These are phyloP conservation scores for Lactarius hengduanensis DNA, from an alignment of 768 basidiomycete species.

Conservation along the genomic window DNA sequence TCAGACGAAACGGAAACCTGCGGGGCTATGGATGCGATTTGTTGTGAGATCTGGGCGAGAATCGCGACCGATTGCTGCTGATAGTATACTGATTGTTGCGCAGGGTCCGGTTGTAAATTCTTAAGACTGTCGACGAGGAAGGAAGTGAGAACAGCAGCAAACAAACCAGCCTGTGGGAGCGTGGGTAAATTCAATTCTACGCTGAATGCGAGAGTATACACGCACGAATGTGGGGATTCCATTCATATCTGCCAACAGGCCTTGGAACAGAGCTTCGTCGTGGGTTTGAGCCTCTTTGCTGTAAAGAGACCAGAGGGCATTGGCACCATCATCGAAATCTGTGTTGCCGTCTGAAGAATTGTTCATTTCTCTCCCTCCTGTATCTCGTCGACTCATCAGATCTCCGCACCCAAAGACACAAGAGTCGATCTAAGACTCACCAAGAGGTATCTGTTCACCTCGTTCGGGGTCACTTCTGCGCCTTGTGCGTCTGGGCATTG, in stretches of 20 bases:
- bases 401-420: neutral
- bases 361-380: neutral
- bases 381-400: neutral
- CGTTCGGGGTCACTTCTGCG: no score
- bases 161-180: constrained; percentile 8
- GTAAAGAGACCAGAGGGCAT: constrained; percentile 7
- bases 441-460: no score
- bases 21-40: neutral
- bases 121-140: neutral
- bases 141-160: constrained; percentile 6
- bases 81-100: neutral
- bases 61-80: neutral
- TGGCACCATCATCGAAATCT: constrained; percentile 13
- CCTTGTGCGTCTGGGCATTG: no score
- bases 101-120: neutral
- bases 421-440: no score
- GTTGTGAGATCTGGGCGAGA: constrained; percentile 11
- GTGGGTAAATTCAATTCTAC: neutral
- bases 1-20: neutral
- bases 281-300: neutral
- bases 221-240: neutral
- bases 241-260: neutral
- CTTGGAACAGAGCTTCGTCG: neutral
- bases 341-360: no score
- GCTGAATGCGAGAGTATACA: neutral